phyloP scores from a whole-genome alignment of 225 moss, liverwort and hornwort genomes.

The Straminergon stramineum region DNA sequence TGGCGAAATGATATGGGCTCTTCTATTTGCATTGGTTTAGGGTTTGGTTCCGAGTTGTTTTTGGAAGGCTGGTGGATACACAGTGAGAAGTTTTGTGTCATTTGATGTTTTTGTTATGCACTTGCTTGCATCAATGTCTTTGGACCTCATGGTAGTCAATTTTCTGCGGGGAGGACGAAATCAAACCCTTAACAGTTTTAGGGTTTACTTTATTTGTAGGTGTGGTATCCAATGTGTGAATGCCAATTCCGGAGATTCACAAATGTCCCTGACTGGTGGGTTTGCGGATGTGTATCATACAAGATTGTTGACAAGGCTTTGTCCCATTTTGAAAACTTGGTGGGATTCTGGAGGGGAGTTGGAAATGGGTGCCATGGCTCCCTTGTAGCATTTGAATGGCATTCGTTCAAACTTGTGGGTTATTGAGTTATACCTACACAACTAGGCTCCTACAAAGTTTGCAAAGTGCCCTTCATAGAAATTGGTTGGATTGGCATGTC shows the following conservation, averaged over 20 bases:
- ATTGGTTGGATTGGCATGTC: slow-evolving; percentile 78
- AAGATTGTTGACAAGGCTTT: slow-evolving; percentile 53
- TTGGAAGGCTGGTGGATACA: too few species aligned
- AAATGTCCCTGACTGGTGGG: slow-evolving; percentile 59
- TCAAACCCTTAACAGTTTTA: neutral
- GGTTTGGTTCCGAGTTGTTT: too few species aligned
- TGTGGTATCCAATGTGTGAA: slow-evolving; percentile 88
- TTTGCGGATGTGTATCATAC: slow-evolving; percentile 50
- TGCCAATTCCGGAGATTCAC: slow-evolving; percentile 64
- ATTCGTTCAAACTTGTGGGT: slow-evolving; percentile 51
- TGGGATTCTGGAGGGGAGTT: slow-evolving; percentile 95
- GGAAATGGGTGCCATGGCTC: slow-evolving; percentile 58
- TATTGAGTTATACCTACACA: slow-evolving; percentile 63
- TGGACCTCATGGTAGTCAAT: too few species aligned
- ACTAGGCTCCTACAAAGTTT: slow-evolving; percentile 50
- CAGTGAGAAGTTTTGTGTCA: too few species aligned
- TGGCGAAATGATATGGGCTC: too few species aligned
- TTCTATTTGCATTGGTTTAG: too few species aligned
- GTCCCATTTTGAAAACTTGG: slow-evolving; percentile 63
- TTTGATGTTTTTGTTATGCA: too few species aligned
- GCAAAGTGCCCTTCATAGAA: slow-evolving; percentile 72
- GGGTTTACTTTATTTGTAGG: slow-evolving; percentile 7
- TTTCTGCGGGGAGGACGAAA: too few species aligned
- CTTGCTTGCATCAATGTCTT: too few species aligned
- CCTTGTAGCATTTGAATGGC: slow-evolving; percentile 87